These are phyloP conservation scores for Trypanosoma platydactyli DNA, from an alignment of 208 protist species.

Conservation along the genomic window DNA sequence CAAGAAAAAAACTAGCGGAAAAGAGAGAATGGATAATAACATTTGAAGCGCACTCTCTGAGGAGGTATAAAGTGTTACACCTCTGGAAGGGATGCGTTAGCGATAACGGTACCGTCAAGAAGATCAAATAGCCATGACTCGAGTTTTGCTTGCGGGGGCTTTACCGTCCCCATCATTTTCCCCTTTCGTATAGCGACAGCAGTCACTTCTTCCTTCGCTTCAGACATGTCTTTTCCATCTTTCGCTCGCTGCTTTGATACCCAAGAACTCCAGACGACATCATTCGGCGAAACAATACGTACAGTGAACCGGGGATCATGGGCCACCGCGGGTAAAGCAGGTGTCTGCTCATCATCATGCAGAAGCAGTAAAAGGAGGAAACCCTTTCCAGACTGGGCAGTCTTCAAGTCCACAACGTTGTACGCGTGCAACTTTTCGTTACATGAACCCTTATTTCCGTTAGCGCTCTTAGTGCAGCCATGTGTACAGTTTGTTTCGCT, in stretches of 20 bases:
- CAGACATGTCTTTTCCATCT: not conserved
- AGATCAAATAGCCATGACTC: slow-evolving; percentile 26
- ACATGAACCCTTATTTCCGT: not conserved
- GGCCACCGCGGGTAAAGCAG: slow-evolving; percentile 36
- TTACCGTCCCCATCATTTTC: slow-evolving; percentile 23
- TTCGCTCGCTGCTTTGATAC: slow-evolving; percentile 23
- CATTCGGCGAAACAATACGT: slow-evolving; percentile 42
- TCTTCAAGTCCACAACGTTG: slow-evolving; percentile 51
- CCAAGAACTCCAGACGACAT: slow-evolving; percentile 57
- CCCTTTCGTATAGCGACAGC: slow-evolving; percentile 15
- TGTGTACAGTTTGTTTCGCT: not conserved
- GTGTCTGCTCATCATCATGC: slow-evolving; percentile 32
- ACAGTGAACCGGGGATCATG: slow-evolving; percentile 72
- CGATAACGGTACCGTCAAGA: slow-evolving; percentile 20
- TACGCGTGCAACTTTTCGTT: slow-evolving; percentile 19
- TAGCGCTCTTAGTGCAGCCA: not conserved
- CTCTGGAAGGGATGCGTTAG: slow-evolving; percentile 3
- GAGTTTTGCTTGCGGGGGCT: slow-evolving; percentile 5
- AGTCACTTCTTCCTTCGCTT: not conserved
- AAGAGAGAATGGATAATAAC: slow-evolving; percentile 16
- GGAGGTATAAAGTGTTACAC: not conserved
- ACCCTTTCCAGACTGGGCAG: slow-evolving; percentile 55
- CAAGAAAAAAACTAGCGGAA: slow-evolving; percentile 13
- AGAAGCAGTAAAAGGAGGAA: slow-evolving; percentile 68
- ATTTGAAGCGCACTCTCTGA: too few species aligned